These are phyloP conservation scores for Blumeria hordei DNA, from an alignment of 2,329 filamentous ascomycete species.

Conservation along the genomic window DNA sequence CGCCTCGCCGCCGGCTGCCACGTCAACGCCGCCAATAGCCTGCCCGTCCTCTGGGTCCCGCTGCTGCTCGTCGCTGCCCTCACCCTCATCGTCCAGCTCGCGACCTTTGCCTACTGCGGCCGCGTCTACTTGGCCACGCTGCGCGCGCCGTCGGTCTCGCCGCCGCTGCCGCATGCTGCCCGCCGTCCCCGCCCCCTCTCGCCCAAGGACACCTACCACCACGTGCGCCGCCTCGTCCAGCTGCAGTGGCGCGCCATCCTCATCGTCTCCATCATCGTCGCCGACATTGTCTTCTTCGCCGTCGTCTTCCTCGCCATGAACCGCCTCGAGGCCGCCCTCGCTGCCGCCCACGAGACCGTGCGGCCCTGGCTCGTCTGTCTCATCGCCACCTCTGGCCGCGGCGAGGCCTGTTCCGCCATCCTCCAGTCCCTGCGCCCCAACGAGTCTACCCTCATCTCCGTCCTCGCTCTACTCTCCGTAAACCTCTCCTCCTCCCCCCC, in stretches of 20 bases:
- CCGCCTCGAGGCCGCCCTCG: slow-evolving; percentile 23
- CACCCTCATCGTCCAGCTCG: slow-evolving; percentile 58
- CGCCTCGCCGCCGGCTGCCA: slow-evolving; percentile 79
- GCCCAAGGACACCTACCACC: slow-evolving; percentile 66
- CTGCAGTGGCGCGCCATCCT: slow-evolving; percentile 87
- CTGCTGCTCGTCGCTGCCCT: slow-evolving; percentile 53
- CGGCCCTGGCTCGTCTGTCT: slow-evolving; percentile 50
- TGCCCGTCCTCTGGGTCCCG: slow-evolving; percentile 78
- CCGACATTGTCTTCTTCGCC: slow-evolving; percentile 83
- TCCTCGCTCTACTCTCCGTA: slow-evolving; percentile 62
- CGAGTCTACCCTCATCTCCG: slow-evolving; percentile 53
- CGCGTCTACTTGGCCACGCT: slow-evolving; percentile 80
- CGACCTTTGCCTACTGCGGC: slow-evolving; percentile 78
- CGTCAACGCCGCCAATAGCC: slow-evolving; percentile 68
- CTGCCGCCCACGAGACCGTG: slow-evolving; percentile 22
- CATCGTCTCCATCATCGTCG: slow-evolving; percentile 72
- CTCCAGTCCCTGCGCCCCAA: slow-evolving; percentile 42
- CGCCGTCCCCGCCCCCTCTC: slow-evolving; percentile 37
- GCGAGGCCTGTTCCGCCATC: slow-evolving; percentile 36
- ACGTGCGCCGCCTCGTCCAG: slow-evolving; percentile 64
- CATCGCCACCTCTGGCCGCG: slow-evolving; percentile 29
- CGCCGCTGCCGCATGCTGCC: slow-evolving; percentile 45
- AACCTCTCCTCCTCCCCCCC: slow-evolving; percentile 16
- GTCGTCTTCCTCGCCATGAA: slow-evolving; percentile 78
- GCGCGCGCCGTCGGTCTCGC: slow-evolving; percentile 38